Base-by-base conservation (phyloP, 169 alveolate genomes). In the Plasmodium chabaudi region DNA sequence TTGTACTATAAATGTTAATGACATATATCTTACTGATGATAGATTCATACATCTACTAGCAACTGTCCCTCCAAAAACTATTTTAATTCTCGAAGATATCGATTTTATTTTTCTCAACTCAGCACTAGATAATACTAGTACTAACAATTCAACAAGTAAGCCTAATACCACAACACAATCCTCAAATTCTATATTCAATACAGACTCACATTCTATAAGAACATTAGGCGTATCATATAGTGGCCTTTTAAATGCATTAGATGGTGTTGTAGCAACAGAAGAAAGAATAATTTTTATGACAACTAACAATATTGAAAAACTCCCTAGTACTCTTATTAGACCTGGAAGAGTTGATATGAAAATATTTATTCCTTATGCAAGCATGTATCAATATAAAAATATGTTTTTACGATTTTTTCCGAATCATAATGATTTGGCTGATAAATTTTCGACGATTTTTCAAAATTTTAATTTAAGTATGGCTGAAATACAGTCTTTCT, bases 341-440 rank as follows among this genome's bases (percentile, higher is more conserved):
- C 96, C 97, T 10, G 97, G 97, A 0, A 89, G 97, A n/a, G 96
- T 94, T 34, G 97, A 95, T 86, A 64, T 95, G 44, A 94, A 93
- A 82, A 93, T 95, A 21, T 89, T 92, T 39, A 73, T 95, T n/a
- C 94, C 95, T 42, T 92, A 88, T 79, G 96, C 97, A 9, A 92
- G 92, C 15, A 92, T 65, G 0, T 74, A 77, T 64, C 95, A 95
- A 73, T 88, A 93, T 63, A 72, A 77, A 77, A 88, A 92, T 23
- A 72, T 92, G 93, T 93, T 95, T 53, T 55, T 89, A 12, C 92
- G 96, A 4, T 94, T 94, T 74, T 93, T 92, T 65, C 97, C 97
- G 10, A 89, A 93, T 1, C 87, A 82, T 12, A 60, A 64, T 2
- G 95, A 93, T 51, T 44, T 79, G 25, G 95, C 95, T 49, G 72